Evolutionary conservation across 2,329 filamentous ascomycete genomes (phyloP), one percentile per base, ranked within the genome.

Genomic region (Aspergillus niger): DNA sequence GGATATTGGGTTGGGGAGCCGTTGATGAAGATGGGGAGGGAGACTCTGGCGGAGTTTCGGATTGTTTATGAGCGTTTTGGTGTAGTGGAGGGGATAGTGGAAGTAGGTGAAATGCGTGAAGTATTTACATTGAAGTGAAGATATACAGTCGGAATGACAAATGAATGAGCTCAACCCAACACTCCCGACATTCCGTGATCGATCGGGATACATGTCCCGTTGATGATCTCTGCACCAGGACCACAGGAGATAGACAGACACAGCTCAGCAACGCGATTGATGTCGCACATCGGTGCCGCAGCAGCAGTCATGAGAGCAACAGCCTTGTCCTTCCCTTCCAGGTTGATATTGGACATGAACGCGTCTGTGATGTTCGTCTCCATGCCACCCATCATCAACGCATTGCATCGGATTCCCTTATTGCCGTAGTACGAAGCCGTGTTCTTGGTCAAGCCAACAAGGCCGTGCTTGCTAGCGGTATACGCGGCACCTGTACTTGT

Each of bases 371-470:
- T 86, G 62, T 86, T 85, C 10, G 85, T 86, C 3, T 76, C 61
- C 81, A 86, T 85, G n/a, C 75, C 80, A 8, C 82, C 84, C 44
- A 84, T 75, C 63, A 84, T 72, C 60, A 86, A 71, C 1, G 79
- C 80, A 36, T 85, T 78, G 63, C 77, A 80, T 53, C 80, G 79
- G 61, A 88, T 83, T 24, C 83, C 83, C 71, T 82, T 81, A 30
- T 75, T 73, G 1, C 80, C 80, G 66, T 88, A 88, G 67, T 79
- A 83, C 0, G 80, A 78, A 2, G 84, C 85, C 13, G 83, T 87
- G 72, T 83, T 87, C 71, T 82, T 83, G 13, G 83, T 85, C 59
- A 86, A 71, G 1, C 81, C 84, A 3, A 84, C 67, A 13, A 86
- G 68, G 8, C 80, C 84, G 65, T 85, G 83, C 72, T 86, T 85